phyloP scores from a whole-genome alignment of 306 rosid species.

The Inga oerstediana region DNA sequence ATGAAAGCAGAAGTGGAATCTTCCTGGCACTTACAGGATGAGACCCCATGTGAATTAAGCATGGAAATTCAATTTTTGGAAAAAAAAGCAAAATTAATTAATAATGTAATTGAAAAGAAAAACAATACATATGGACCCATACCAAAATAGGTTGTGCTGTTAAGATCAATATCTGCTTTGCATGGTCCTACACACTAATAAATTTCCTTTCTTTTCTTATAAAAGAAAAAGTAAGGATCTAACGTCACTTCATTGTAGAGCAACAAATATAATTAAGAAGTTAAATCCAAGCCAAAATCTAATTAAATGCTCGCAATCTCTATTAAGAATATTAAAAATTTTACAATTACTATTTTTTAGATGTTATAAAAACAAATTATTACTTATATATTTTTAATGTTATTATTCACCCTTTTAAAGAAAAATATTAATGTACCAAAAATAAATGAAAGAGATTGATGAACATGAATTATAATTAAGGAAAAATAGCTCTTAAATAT shows the following conservation, averaged over 20 bases:
- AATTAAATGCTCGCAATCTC: not conserved
- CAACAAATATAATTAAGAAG: conserved; percentile 18
- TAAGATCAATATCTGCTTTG: conserved; percentile 52
- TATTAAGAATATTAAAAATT: not conserved
- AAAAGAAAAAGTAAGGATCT: conserved; percentile 73
- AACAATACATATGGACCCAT: conserved; percentile 41
- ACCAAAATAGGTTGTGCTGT: conserved; percentile 42
- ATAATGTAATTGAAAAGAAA: conserved; percentile 1
- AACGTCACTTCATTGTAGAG: conserved; percentile 63
- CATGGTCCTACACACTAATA: conserved; percentile 58
- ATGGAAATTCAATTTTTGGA: not conserved
- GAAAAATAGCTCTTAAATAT: not conserved
- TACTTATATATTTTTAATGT: not conserved
- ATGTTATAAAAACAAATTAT: not conserved
- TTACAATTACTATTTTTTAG: not conserved
- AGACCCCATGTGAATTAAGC: conserved; percentile 2
- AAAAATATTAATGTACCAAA: not conserved
- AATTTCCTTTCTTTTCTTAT: conserved; percentile 42
- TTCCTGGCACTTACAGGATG: not conserved
- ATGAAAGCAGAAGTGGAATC: not conserved
- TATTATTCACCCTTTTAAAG: no score
- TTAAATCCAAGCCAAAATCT: not conserved
- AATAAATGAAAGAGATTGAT: not conserved
- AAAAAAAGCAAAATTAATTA: not conserved
- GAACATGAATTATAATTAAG: not conserved